Base-by-base conservation (phyloP, 805 yeast species). In the Lachancea nothofagi region DNA sequence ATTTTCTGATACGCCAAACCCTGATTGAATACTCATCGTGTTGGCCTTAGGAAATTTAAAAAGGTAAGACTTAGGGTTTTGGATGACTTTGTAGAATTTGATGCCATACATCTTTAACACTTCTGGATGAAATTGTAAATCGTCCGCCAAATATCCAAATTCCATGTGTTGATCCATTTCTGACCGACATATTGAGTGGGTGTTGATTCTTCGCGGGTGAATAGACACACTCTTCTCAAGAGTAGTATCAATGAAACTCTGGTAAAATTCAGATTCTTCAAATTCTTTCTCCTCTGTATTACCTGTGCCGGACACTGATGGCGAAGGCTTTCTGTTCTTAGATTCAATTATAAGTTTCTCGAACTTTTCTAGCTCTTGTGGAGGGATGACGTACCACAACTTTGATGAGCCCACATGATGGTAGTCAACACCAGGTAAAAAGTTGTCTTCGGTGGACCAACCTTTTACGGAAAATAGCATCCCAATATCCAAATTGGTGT, bases 341-440 rank as follows among this genome's bases (percentile, higher is more conserved):
- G 33, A 15, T 17, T 14, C n/a, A 25, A 30, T 25, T 1, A 48
- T 29, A 12, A 75, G 53, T 2, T 43, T 36, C 50, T 81, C 85
- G 51, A 73, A 80, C 41, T 70, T 71, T 2, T 57, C 68, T 38
- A 70, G 69, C 37, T 75, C 75, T 49, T 65, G 63, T 12, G 79
- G 80, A 0, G 81, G 73, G n/a, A 82, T 67, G 40, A 78, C 70
- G 45, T 76, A 79, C 84, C 86, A 78, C 14, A 73, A 50, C 50
- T 71, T 74, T 10, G 66, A 51, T 5, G 73, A 72, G 2, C 88
- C 89, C 35, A 66, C 47, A 46, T 76, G 77, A 33, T 70, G 74
- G 45, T 70, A 80, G 50, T 75, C 77, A 21, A 71, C 61, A 8
- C 65, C 52, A 31, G 77, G 76, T 2, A 80, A 55, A 55, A 73